Evolutionary conservation across 768 basidiomycete genomes (phyloP).

Genomic region (Suillus discolor): DNA sequence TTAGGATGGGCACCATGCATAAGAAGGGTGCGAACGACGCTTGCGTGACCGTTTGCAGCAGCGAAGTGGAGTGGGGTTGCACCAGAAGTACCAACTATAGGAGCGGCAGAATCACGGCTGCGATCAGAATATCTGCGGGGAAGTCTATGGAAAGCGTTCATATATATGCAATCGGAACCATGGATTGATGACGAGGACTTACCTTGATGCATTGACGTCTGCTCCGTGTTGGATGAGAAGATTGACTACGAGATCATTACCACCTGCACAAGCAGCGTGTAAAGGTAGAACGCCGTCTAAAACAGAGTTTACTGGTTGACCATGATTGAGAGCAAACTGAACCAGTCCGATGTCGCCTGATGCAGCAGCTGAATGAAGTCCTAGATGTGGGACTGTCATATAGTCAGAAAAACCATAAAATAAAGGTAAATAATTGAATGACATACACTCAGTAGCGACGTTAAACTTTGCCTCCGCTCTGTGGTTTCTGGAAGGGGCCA

Average conservation of each 20-base stretch:
- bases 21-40: slow-evolving; percentile 78
- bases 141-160: slow-evolving; percentile 44
- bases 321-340: slow-evolving; percentile 89
- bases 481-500: slow-evolving; percentile 37
- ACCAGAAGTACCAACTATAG: slow-evolving; percentile 82
- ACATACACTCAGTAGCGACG: slow-evolving; percentile 54
- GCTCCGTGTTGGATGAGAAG: slow-evolving; percentile 91
- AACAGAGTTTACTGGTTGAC: slow-evolving; percentile 95
- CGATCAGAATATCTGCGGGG: slow-evolving; percentile 76
- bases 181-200: slow-evolving; percentile 19
- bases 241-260: slow-evolving; percentile 84
- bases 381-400: slow-evolving; percentile 69
- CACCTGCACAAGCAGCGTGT: slow-evolving; percentile 92
- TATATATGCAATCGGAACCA: slow-evolving; percentile 9
- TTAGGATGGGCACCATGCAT: slow-evolving; percentile 82
- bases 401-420: background rate
- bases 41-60: slow-evolving; percentile 88
- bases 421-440: too few relatives aligned
- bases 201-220: slow-evolving; percentile 98
- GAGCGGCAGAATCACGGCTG: slow-evolving; percentile 62
- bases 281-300: slow-evolving; percentile 96
- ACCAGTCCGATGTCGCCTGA: slow-evolving; percentile 92
- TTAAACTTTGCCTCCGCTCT: slow-evolving; percentile 53
- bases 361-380: slow-evolving; percentile 75
- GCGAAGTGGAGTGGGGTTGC: slow-evolving; percentile 97